phyloP scores from a whole-genome alignment of 371 early-diverging fungal species.

The Apophysomyces variabilis region DNA sequence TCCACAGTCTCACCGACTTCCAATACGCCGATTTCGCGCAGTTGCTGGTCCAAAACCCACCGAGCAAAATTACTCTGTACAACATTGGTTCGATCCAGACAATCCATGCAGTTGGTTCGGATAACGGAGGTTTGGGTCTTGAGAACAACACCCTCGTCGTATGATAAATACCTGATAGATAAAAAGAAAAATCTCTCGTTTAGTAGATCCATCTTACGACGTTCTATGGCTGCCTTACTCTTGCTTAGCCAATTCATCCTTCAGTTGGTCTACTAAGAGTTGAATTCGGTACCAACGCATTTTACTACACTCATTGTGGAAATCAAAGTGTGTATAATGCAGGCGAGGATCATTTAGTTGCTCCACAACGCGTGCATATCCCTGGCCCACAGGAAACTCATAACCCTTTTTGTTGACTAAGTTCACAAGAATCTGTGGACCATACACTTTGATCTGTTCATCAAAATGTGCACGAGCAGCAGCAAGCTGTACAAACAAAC shows the following conservation, averaged over 20 bases:
- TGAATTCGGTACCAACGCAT: constrained; percentile 89
- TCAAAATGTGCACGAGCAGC: constrained; percentile 78
- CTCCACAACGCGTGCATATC: constrained; percentile 71
- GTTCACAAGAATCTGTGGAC: constrained; percentile 84
- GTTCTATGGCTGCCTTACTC: constrained; percentile 43
- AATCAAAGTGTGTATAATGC: constrained; percentile 93
- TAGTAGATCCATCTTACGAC: constrained; percentile 6
- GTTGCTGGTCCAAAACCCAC: constrained; percentile 65
- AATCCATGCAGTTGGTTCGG: constrained; percentile 99
- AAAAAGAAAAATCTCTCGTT: constrained; percentile 6
- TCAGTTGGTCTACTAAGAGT: constrained; percentile 72
- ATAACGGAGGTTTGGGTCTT: constrained; percentile 82
- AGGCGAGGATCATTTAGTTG: constrained; percentile 64
- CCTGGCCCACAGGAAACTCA: constrained; percentile 83
- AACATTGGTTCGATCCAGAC: constrained; percentile 99
- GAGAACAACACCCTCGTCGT: constrained; percentile 19
- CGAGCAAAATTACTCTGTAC: constrained; percentile 93
- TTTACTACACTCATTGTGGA: constrained; percentile 93
- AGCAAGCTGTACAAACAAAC: constrained; percentile 27
- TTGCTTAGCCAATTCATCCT: constrained; percentile 68
- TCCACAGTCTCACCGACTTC: constrained; percentile 64
- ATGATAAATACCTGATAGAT: constrained; percentile 19
- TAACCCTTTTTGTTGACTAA: constrained; percentile 91
- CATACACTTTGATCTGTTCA: constrained; percentile 73
- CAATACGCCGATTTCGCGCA: constrained; percentile 68